A percentile compares a stretch with the other conserved stretches of the same genome.
phyloP scores from a whole-genome alignment of 352 stramenopile species.

The Globisporangium alternatum region DNA sequence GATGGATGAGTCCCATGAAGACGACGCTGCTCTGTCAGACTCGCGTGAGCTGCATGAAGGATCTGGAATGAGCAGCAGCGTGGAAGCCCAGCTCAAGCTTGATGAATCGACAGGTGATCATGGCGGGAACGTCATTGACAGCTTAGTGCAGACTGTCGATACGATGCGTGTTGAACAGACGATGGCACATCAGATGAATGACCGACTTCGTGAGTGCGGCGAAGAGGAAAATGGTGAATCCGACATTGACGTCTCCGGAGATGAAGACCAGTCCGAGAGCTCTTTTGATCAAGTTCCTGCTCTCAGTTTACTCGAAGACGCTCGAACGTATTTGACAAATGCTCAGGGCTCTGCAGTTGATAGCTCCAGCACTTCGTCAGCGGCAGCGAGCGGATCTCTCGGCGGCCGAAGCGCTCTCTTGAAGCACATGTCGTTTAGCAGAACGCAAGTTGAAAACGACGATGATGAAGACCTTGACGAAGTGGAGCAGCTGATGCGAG shows the following conservation, averaged over 20 bases:
- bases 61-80: neutral
- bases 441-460: slow-evolving; percentile 1
- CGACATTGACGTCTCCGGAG: too few species aligned
- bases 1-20: neutral
- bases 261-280: slow-evolving; percentile 5
- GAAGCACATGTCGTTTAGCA: slow-evolving; percentile 14
- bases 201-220: neutral
- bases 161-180: neutral
- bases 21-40: neutral
- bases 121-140: neutral
- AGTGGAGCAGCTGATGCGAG: slow-evolving; percentile 12
- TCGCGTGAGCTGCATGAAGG: neutral
- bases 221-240: neutral
- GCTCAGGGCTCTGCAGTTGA: neutral
- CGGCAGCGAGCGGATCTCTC: neutral
- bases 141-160: neutral
- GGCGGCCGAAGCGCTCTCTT: neutral
- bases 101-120: neutral
- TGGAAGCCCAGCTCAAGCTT: neutral
- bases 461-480: slow-evolving; percentile 10
- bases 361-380: neutral
- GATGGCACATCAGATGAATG: neutral
- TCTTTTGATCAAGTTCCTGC: slow-evolving; percentile 2
- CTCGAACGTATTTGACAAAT: neutral
- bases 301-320: neutral